These are phyloP conservation scores for Fusarium concolor DNA, from an alignment of 2,329 filamentous ascomycete species.

Conservation along the genomic window DNA sequence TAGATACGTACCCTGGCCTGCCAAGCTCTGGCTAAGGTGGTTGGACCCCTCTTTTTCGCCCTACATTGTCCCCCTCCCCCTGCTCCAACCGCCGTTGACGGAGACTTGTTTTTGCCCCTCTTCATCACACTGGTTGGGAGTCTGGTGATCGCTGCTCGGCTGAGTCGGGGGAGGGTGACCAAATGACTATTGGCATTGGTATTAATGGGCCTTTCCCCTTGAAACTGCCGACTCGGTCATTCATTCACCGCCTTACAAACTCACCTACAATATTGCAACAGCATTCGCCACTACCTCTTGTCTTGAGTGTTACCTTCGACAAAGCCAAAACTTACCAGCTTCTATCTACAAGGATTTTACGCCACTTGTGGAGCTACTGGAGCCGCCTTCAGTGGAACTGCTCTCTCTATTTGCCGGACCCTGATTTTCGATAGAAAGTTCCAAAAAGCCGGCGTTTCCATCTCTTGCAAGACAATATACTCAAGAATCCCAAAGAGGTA, in stretches of 20 bases:
- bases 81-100: conserved; percentile 16
- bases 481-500: conserved; percentile 4
- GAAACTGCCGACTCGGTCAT: not conserved
- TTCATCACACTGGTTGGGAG: conserved; percentile 39
- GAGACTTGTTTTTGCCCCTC: conserved; percentile 34
- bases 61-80: not conserved
- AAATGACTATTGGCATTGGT: conserved; percentile 32
- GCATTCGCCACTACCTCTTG: not conserved
- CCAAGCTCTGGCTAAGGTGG: not conserved
- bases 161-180: conserved; percentile 38
- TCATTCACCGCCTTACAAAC: not conserved
- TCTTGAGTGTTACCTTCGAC: not conserved
- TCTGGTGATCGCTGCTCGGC: conserved; percentile 46
- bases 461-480: conserved; percentile 9
- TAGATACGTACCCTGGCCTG: conserved; percentile 20
- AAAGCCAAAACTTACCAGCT: not conserved
- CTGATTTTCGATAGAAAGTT: conserved; percentile 29
- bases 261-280: not conserved
- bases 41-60: conserved; percentile 27
- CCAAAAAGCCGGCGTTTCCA: conserved; percentile 22
- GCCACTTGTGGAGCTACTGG: conserved; percentile 32
- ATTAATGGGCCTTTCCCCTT: not conserved
- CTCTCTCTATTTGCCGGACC: conserved; percentile 29
- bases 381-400: conserved; percentile 13
- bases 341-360: conserved; percentile 11